phyloP scores from a whole-genome alignment of 768 basidiomycete species.

The Pleurotus citrinopileatus region DNA sequence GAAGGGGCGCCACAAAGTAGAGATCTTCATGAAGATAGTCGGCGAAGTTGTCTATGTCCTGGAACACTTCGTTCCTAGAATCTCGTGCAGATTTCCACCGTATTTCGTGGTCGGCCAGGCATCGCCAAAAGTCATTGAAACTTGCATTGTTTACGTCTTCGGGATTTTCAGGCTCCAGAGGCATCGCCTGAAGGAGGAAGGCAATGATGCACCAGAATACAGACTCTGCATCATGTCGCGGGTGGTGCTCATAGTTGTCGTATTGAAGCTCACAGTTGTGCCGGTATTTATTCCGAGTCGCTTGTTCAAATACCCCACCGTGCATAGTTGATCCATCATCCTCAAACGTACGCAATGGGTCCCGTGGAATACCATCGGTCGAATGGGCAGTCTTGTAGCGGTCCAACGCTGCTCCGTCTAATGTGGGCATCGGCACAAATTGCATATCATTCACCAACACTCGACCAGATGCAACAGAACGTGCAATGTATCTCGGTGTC shows the following conservation, averaged over 20 bases:
- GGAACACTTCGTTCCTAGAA: neutral
- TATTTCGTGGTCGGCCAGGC: constrained; percentile 10
- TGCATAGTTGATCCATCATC: neutral
- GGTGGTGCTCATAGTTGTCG: neutral
- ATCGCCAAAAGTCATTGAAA: constrained; percentile 3
- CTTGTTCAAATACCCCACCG: neutral
- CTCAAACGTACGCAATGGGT: neutral
- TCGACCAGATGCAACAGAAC: constrained; percentile 6
- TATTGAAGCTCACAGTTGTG: neutral
- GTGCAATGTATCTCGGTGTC: constrained; percentile 5
- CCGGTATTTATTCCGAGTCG: neutral
- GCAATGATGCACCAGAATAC: constrained; percentile 6
- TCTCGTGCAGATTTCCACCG: neutral
- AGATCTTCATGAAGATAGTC: neutral
- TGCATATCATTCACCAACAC: neutral
- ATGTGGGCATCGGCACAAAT: neutral
- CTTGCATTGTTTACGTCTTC: constrained; percentile 4
- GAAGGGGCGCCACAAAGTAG: neutral
- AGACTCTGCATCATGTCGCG: constrained; percentile 9
- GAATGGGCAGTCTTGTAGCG: neutral
- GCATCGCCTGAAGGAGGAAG: constrained; percentile 2
- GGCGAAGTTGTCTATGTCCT: neutral
- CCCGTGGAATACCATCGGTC: neutral
- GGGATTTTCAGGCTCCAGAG: neutral
- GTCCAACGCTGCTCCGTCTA: neutral